Conservation (phyloP, 768 basidiomycete species). For the Russula earlei region DNA sequence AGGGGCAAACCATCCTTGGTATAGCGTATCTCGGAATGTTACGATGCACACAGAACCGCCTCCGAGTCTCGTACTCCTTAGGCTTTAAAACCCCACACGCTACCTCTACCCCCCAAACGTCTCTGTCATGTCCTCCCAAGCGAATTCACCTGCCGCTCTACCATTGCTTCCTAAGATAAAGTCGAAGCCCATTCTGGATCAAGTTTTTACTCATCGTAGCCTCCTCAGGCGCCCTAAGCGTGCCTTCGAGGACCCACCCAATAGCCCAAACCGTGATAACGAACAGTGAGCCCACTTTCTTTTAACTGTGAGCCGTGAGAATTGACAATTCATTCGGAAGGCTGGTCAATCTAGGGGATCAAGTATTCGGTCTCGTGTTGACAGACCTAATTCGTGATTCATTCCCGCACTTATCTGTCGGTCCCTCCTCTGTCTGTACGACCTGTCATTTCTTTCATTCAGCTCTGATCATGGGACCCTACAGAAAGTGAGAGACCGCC, state of each 20-base stretch:
- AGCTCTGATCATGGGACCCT: neutral
- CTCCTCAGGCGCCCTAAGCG: conserved; percentile 1
- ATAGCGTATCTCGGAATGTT: conserved; percentile 1
- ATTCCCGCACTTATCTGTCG: conserved; percentile 4
- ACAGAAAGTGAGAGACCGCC: conserved; percentile 14
- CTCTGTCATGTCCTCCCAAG: neutral
- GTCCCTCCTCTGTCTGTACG: conserved; percentile 10
- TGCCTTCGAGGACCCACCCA: conserved; percentile 9
- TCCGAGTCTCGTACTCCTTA: neutral
- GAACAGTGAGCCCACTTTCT: conserved; percentile 1
- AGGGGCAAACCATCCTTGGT: conserved; percentile 2
- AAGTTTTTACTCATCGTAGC: conserved; percentile 11
- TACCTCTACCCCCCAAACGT: neutral
- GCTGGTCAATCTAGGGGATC: conserved; percentile 10
- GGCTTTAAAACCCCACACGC: neutral
- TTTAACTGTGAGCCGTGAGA: neutral
- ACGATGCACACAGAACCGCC: neutral
- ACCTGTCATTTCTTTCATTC: neutral
- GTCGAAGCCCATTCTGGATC: neutral
- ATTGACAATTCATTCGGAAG: neutral
- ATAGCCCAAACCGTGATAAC: conserved; percentile 1
- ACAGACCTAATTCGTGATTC: conserved; percentile 9
- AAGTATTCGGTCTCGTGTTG: conserved; percentile 6
- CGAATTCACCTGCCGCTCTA: neutral
- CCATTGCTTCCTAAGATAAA: conserved; percentile 4